These are phyloP conservation scores for Xylaria sp. DNA, from an alignment of 2,329 filamentous ascomycete genomes.

Conservation along the genomic window DNA sequence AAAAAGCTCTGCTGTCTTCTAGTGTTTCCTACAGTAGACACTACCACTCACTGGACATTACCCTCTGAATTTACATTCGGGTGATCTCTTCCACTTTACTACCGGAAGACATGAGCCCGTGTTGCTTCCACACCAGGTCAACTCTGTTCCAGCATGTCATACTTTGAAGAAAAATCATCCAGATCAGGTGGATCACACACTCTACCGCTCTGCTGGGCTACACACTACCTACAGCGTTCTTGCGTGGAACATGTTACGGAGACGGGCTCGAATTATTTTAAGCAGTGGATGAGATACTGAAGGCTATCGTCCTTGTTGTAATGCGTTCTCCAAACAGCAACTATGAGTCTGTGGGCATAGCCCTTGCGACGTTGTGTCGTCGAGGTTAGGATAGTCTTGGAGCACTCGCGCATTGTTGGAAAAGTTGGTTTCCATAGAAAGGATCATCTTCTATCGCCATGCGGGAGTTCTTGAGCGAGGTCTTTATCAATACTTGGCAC, in stretches of 20 bases:
- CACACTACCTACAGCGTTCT: conserved; percentile 10
- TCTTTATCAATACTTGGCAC: conserved; percentile 6
- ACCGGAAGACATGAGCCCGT: conserved; percentile 25
- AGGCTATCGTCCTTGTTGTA: conserved; percentile 15
- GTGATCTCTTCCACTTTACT: conserved; percentile 24
- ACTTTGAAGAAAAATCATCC: conserved; percentile 18
- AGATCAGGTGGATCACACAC: conserved; percentile 17
- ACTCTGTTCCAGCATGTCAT: conserved; percentile 18
- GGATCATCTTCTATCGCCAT: conserved; percentile 12
- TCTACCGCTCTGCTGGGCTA: conserved; percentile 19
- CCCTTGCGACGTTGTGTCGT: conserved; percentile 5
- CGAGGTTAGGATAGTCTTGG: conserved; percentile 11
- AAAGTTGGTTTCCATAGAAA: conserved; percentile 12
- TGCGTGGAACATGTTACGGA: conserved; percentile 16
- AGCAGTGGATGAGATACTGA: conserved; percentile 14
- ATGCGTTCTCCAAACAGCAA: conserved; percentile 16
- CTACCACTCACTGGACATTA: conserved; percentile 25
- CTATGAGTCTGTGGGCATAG: conserved; percentile 18
- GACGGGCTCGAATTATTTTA: conserved; percentile 17
- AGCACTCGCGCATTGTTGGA: conserved; percentile 8
- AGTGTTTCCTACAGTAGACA: conserved; percentile 23
- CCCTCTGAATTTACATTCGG: conserved; percentile 24
- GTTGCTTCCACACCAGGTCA: conserved; percentile 22
- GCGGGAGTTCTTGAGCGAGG: conserved; percentile 13
- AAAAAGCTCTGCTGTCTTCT: conserved; percentile 22